A percentile compares a stretch with the other conserved stretches of the same genome.
These are phyloP conservation scores for Mycosphaerella sp. DNA, from an alignment of 2,329 filamentous ascomycete species.

Conservation along the genomic window DNA sequence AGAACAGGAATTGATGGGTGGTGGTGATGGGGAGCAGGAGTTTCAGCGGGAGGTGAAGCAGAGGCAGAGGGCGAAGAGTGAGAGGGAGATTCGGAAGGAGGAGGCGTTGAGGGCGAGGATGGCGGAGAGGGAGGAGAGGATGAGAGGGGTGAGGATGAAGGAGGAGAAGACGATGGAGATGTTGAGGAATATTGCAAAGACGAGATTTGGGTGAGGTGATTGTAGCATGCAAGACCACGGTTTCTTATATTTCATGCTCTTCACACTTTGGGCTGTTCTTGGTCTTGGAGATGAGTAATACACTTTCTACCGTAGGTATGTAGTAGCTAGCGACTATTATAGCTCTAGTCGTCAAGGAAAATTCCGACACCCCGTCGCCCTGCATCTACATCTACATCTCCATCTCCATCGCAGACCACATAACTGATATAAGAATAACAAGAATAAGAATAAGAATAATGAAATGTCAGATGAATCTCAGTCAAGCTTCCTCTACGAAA, in stretches of 20 bases:
- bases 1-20: conserved; percentile 73
- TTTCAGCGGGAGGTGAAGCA: conserved; percentile 61
- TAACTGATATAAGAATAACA: no score
- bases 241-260: no score
- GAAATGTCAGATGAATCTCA: conserved; percentile 14
- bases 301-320: no score
- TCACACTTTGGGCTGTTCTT: no score
- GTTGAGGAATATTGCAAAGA: conserved; percentile 68
- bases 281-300: no score
- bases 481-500: conserved; percentile 85
- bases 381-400: no score
- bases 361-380: no score
- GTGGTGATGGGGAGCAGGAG: conserved; percentile 49
- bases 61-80: conserved; percentile 68
- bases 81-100: conserved; percentile 74
- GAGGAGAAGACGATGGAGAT: conserved; percentile 81
- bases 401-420: no score
- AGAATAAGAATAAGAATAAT: no score
- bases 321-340: no score
- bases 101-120: conserved; percentile 67
- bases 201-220: conserved; percentile 58
- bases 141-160: conserved; percentile 63
- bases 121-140: conserved; percentile 72
- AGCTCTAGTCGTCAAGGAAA: no score
- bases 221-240: no score